phyloP scores from a whole-genome alignment of 768 basidiomycete species.

The Podaxis sp. region DNA sequence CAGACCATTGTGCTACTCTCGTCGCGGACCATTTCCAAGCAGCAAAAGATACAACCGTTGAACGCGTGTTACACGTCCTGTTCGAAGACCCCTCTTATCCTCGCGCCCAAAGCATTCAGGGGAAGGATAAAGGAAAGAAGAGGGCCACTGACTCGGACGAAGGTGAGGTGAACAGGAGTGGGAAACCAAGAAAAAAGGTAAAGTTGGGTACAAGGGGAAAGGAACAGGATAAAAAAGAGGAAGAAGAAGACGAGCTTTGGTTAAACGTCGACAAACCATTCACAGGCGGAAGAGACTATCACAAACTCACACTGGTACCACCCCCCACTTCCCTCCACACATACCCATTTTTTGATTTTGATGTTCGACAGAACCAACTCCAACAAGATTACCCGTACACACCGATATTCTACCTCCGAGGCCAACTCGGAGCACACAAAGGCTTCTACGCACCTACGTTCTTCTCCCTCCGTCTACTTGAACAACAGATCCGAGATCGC shows the following conservation, averaged over 20 bases:
- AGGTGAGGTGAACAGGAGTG: conserved; percentile 4
- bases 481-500: conserved; percentile 22
- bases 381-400: conserved; percentile 53
- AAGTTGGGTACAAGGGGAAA: conserved; percentile 30
- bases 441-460: conserved; percentile 66
- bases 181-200: conserved; percentile 24
- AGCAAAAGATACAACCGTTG: conserved; percentile 35
- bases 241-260: conserved; percentile 50
- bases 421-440: conserved; percentile 31
- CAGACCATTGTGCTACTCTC: conserved; percentile 46
- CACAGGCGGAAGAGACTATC: conserved; percentile 42
- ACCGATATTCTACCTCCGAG: conserved; percentile 50
- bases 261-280: conserved; percentile 41
- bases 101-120: conserved; percentile 30
- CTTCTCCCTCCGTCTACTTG: conserved; percentile 37
- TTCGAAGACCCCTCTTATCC: conserved; percentile 65
- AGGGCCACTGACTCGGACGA: conserved; percentile 26
- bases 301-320: conserved; percentile 48
- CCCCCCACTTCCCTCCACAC: conserved; percentile 7
- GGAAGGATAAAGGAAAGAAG: conserved; percentile 19
- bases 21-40: conserved; percentile 37
- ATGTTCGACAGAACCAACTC: conserved; percentile 42
- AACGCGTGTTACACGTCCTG: conserved; percentile 53
- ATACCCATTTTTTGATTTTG: not conserved
- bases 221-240: conserved; percentile 13